Evolutionary conservation across 257 asterid species (phyloP).

Genomic region (Prunella vulgaris): DNA sequence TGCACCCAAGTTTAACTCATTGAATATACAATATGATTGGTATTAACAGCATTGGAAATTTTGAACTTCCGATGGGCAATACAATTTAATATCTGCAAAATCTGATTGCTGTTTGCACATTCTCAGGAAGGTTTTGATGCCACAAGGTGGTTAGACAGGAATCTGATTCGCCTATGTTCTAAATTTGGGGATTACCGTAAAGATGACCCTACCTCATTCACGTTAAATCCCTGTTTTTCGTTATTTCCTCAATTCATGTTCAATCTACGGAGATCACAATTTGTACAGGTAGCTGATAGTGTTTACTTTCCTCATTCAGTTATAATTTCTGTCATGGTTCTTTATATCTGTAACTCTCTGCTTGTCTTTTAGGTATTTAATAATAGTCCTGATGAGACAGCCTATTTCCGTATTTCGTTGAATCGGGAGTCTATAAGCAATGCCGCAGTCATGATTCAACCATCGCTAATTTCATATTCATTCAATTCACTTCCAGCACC

Average conservation of each 20-base stretch:
- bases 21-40: neutral
- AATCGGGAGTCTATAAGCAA: conserved; percentile 90
- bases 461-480: conserved; percentile 78
- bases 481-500: conserved; percentile 86
- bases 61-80: neutral
- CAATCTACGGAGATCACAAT: conserved; percentile 93
- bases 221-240: conserved; percentile 72
- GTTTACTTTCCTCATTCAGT: conserved; percentile 2
- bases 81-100: neutral
- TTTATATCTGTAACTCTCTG: conserved; percentile 4
- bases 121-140: conserved; percentile 94
- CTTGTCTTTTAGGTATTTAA: conserved; percentile 66
- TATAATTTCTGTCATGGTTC: neutral
- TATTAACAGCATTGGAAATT: neutral
- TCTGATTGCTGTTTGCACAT: conserved; percentile 9
- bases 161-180: conserved; percentile 85
- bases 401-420: conserved; percentile 91
- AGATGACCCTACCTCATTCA: conserved; percentile 90
- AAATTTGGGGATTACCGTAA: conserved; percentile 96
- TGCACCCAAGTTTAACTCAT: too few species aligned
- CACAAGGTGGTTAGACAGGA: conserved; percentile 95
- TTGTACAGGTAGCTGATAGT: conserved; percentile 62
- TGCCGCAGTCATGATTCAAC: conserved; percentile 97
- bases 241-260: conserved; percentile 97
- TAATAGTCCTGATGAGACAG: conserved; percentile 98